Percentiles rank a stretch among this genome's conserved stretches.
Evolutionary conservation across 23 red algal species (phyloP).

Genomic region (Chondrus crispus): DNA sequence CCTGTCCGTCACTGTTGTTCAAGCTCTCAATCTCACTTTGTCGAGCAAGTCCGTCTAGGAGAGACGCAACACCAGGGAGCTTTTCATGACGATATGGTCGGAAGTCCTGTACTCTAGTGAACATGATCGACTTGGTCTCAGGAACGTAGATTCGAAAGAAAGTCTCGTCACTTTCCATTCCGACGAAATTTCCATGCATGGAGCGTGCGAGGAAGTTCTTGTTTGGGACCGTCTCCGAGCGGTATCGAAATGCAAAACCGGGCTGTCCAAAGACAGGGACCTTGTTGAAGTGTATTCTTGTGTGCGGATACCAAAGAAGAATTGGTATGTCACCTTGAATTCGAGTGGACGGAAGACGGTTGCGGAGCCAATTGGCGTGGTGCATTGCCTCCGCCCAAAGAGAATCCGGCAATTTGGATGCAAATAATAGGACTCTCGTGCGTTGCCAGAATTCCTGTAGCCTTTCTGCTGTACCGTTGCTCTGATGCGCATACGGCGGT

Average conservation of each 20-base stretch:
- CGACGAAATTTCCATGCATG: not conserved
- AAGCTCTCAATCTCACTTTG: not conserved
- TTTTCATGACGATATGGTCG: not conserved
- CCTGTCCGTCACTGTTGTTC: not conserved
- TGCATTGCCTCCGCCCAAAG: not conserved
- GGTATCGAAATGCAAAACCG: conserved; percentile 14
- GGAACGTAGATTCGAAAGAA: conserved; percentile 8
- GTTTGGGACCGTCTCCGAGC: not conserved
- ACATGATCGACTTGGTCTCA: not conserved
- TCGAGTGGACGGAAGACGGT: not conserved
- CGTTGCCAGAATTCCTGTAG: not conserved
- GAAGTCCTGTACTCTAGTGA: not conserved
- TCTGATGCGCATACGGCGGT: not conserved
- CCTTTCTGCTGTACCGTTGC: not conserved
- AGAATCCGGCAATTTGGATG: not conserved
- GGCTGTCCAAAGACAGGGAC: conserved; percentile 2
- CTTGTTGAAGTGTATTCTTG: not conserved
- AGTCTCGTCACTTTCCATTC: conserved; percentile 3
- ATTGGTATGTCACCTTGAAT: not conserved
- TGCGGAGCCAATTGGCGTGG: not conserved
- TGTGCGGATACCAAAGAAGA: conserved; percentile 8
- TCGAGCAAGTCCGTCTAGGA: not conserved
- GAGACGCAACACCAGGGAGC: not conserved
- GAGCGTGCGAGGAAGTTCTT: conserved; percentile 9
- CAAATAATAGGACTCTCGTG: not conserved